Evolutionary conservation across 169 alveolate species (phyloP), one percentile per base, ranked within the genome.

Genomic region (Cystoisospora suis): DNA sequence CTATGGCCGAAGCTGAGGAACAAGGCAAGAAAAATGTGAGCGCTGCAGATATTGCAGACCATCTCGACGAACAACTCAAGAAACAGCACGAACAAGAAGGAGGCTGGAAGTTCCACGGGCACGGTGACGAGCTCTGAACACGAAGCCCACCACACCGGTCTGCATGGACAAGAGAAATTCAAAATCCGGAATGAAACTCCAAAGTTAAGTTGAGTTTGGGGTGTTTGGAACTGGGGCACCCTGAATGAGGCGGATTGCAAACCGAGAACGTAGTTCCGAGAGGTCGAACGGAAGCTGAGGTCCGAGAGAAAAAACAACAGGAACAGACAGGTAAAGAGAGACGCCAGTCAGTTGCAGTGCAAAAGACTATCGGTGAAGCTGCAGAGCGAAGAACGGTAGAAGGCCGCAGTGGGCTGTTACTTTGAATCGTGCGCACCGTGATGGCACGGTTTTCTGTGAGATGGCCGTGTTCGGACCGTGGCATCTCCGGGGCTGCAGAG

Each of bases 1-100:
- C 47, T 2, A 46, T 42, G 46, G 70, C 27, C 59, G 83, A 47
- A 4, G 90, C 29, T 32, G 69, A 29, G 83, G n/a, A 34, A 46
- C 61, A 5, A 40, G 90, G 61, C 49, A 77, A 75, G 69, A 65
- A 12, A 38, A 77, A 46, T 4, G 69, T 86, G 90, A 40, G 85
- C 40, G 85, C 90, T 4, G 90, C 40, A n/a, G 90, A 86, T 49
- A 47, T 86, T 34, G 69, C 72, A 1, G 90, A 61, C 27, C 90
- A 65, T 44, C 36, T 65, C 34, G 58, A 86, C 34, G 77, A 86
- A 47, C 86, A 86, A 32, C 65, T 86, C 47, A 75, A 86, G 72
- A 86, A 86, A 47, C 38, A 72, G 32, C 58, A 72, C 58, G 83
- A 72, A 72, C 9, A 38, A 40, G 32, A 9, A 72, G 83, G 32